phyloP scores from a whole-genome alignment of 345 rosid genomes.

The Durio zibethinus region DNA sequence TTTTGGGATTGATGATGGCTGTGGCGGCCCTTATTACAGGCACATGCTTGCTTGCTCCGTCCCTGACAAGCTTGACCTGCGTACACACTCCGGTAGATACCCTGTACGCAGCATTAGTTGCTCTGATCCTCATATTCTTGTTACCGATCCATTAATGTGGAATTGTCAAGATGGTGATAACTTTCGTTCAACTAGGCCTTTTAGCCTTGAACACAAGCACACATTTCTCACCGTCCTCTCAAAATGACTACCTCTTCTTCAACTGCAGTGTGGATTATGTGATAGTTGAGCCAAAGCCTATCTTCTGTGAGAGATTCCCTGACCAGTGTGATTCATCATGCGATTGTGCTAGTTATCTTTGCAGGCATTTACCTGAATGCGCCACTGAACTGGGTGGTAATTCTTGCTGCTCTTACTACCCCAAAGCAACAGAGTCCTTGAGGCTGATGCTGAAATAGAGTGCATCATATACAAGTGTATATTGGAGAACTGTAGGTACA shows the following conservation, averaged over 20 bases:
- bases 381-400: constrained; percentile 38
- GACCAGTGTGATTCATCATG: constrained; percentile 83
- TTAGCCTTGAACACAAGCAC: constrained; percentile 85
- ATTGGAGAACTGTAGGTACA: constrained; percentile 63
- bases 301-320: constrained; percentile 79
- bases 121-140: constrained; percentile 72
- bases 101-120: constrained; percentile 66
- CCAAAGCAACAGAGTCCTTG: constrained; percentile 75
- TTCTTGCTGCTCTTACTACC: constrained; percentile 83
- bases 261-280: constrained; percentile 66
- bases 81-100: constrained; percentile 80
- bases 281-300: constrained; percentile 74
- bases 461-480: constrained; percentile 70
- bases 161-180: constrained; percentile 59
- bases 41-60: constrained; percentile 75
- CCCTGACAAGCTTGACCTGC: constrained; percentile 52
- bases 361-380: constrained; percentile 78
- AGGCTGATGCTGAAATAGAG: constrained; percentile 80
- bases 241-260: constrained; percentile 90
- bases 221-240: constrained; percentile 68
- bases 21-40: constrained; percentile 86
- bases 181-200: constrained; percentile 67
- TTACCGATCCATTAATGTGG: constrained; percentile 89
- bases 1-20: constrained; percentile 80
- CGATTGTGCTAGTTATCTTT: constrained; percentile 79